Conservation (phyloP, 2,329 filamentous ascomycete species). For the Penicillium aurantiogriseum region DNA sequence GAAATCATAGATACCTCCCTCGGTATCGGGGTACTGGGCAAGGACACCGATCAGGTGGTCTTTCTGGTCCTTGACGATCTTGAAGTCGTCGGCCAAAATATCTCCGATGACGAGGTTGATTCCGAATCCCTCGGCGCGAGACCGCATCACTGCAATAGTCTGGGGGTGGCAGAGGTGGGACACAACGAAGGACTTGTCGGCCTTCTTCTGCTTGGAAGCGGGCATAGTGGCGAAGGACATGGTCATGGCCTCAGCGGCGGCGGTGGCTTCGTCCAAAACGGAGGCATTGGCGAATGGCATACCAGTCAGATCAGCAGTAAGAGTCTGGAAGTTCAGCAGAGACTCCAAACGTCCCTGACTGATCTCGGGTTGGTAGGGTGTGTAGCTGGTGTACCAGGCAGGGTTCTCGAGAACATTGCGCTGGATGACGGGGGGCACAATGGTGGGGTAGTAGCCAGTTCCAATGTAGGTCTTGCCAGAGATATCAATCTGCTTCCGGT, state of each 20-base stretch:
- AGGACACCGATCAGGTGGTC: conserved; percentile 84
- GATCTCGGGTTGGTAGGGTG: conserved; percentile 95
- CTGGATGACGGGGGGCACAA: conserved; percentile 85
- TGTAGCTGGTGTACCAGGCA: conserved; percentile 97
- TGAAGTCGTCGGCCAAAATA: conserved; percentile 62
- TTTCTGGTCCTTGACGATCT: conserved; percentile 69
- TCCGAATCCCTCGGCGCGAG: conserved; percentile 86
- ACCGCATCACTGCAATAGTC: conserved; percentile 78
- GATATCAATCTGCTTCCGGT: conserved; percentile 58
- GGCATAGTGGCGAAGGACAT: conserved; percentile 78
- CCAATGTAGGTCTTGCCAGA: conserved; percentile 71
- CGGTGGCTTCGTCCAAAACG: conserved; percentile 85
- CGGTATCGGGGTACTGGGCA: conserved; percentile 92
- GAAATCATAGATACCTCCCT: conserved; percentile 76
- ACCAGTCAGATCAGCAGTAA: conserved; percentile 83
- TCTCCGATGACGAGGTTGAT: conserved; percentile 75
- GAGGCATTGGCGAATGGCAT: conserved; percentile 88
- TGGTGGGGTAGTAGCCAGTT: conserved; percentile 82
- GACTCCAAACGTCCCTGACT: conserved; percentile 92
- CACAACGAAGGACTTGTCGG: conserved; percentile 78
- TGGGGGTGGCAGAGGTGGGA: conserved; percentile 80
- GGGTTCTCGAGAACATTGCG: conserved; percentile 90
- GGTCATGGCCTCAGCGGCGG: conserved; percentile 94
- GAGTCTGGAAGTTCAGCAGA: conserved; percentile 90
- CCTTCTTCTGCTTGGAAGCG: conserved; percentile 66